These are phyloP conservation scores for Trypanosoma cruzi DNA, from an alignment of 208 protist species.

Conservation along the genomic window DNA sequence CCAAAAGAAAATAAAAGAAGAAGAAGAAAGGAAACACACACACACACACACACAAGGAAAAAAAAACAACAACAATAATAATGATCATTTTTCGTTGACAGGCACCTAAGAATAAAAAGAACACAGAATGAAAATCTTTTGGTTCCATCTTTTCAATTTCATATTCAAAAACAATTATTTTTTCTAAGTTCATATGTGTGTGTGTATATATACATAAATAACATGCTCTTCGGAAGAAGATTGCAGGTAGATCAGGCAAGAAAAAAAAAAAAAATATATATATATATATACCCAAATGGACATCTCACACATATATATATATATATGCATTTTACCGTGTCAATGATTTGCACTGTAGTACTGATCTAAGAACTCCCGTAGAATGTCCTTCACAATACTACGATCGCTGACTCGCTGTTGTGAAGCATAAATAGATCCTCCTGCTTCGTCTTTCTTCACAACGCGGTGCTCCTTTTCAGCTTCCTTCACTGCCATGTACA, in stretches of 20 bases:
- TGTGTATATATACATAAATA: conserved; percentile 15
- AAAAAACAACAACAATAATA: conserved; percentile 7
- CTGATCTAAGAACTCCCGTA: conserved; percentile 76
- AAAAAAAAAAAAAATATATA: too few relatives aligned
- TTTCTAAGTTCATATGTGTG: conserved; percentile 13
- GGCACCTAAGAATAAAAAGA: too few relatives aligned
- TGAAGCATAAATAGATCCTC: conserved; percentile 94
- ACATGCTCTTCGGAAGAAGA: too few relatives aligned
- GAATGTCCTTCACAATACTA: conserved; percentile 87
- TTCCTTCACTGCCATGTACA: conserved; percentile 44
- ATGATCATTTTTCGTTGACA: too few relatives aligned
- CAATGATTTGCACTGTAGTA: conserved; percentile 72
- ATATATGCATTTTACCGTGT: too few relatives aligned
- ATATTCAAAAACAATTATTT: neutral
- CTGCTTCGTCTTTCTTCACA: conserved; percentile 27
- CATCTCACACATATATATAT: too few relatives aligned
- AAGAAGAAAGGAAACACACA: neutral
- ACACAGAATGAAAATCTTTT: too few relatives aligned
- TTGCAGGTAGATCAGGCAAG: too few relatives aligned
- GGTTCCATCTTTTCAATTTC: too few relatives aligned
- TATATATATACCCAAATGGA: too few relatives aligned
- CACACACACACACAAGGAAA: conserved; percentile 13
- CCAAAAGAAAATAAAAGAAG: too few relatives aligned
- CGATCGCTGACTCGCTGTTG: conserved; percentile 91
- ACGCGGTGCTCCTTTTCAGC: conserved; percentile 42